Evolutionary conservation across 2,329 filamentous ascomycete genomes (phyloP).

Genomic region (Furcasterigmium furcatum): DNA sequence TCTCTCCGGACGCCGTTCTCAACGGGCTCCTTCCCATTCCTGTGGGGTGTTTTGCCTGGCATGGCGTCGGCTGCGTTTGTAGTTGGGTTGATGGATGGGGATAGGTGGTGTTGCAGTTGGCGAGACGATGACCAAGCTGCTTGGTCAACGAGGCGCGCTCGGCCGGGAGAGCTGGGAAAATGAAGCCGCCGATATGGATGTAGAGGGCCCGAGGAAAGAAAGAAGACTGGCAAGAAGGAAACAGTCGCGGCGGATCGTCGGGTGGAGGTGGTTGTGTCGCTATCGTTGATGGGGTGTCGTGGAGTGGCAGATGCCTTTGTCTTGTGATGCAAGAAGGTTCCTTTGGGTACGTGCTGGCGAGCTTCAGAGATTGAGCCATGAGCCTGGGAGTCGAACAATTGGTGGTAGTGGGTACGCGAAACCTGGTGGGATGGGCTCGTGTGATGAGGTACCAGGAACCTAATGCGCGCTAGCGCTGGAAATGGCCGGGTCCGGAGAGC

Average conservation of each 20-base stretch:
- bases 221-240: neutral
- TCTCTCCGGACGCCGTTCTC: constrained; percentile 68
- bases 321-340: constrained; percentile 25
- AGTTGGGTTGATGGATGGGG: constrained; percentile 2
- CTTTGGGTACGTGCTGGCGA: constrained; percentile 12
- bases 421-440: neutral
- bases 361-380: constrained; percentile 21
- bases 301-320: constrained; percentile 5
- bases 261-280: constrained; percentile 2
- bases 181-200: neutral
- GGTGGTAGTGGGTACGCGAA: neutral
- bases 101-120: neutral
- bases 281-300: constrained; percentile 4
- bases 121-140: constrained; percentile 1
- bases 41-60: constrained; percentile 72
- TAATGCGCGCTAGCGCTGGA: constrained; percentile 6
- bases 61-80: constrained; percentile 38
- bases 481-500: constrained; percentile 8
- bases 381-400: neutral
- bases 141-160: constrained; percentile 1
- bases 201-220: neutral
- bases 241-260: neutral
- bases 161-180: neutral
- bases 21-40: constrained; percentile 66
- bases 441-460: constrained; percentile 16